phyloP scores from a whole-genome alignment of 2,329 filamentous ascomycete genomes.

The Thelonectria discophora region DNA sequence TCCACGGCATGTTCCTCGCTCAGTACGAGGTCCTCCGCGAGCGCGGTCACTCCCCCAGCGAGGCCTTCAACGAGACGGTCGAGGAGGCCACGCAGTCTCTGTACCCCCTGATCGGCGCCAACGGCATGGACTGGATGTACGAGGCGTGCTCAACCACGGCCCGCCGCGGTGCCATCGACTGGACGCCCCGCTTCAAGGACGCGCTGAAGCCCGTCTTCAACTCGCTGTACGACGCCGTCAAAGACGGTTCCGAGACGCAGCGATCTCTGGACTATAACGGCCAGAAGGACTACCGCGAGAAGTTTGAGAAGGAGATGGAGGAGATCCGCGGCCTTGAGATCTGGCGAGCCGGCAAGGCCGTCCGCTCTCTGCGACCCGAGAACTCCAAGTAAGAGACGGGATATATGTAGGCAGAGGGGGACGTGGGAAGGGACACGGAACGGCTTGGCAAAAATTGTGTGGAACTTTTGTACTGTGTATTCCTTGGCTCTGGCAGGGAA shows the following conservation, averaged over 20 bases:
- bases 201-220: constrained; percentile 99
- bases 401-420: constrained; percentile 19
- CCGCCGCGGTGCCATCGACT: constrained; percentile 98
- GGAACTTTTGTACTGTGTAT: constrained; percentile 43
- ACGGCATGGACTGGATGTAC: constrained; percentile 99
- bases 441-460: constrained; percentile 34
- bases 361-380: constrained; percentile 85
- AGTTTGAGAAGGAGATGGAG: constrained; percentile 97
- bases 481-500: constrained; percentile 36
- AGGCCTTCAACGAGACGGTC: constrained; percentile 99
- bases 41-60: constrained; percentile 94
- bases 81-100: constrained; percentile 98
- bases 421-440: constrained; percentile 33
- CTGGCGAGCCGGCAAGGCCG: constrained; percentile 98
- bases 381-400: constrained; percentile 74
- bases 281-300: constrained; percentile 94
- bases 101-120: constrained; percentile 95
- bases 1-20: constrained; percentile 99
- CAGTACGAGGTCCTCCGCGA: constrained; percentile 99
- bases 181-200: constrained; percentile 97
- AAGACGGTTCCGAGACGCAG: constrained; percentile 92
- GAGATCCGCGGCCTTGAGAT: constrained; percentile 99
- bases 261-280: constrained; percentile 97
- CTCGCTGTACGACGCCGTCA: constrained; percentile 92
- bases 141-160: constrained; percentile 99